These are phyloP conservation scores for Zangia roseola DNA, from an alignment of 768 basidiomycete species.

Conservation along the genomic window DNA sequence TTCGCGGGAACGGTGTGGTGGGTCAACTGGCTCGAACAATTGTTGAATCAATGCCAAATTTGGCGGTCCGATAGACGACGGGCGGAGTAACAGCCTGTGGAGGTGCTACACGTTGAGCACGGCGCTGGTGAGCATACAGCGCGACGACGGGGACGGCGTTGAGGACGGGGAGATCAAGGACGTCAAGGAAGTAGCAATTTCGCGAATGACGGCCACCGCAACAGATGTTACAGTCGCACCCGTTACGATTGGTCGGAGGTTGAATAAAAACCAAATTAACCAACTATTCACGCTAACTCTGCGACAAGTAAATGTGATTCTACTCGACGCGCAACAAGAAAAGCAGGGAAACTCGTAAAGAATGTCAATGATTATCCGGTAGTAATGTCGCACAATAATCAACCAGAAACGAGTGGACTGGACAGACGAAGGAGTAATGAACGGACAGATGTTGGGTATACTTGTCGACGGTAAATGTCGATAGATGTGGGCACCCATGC, in stretches of 20 bases:
- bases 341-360: conserved; percentile 30
- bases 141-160: background rate
- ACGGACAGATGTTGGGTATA: conserved; percentile 35
- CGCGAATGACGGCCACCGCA: conserved; percentile 5
- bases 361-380: conserved; percentile 39
- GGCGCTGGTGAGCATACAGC: conserved; percentile 10
- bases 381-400: conserved; percentile 35
- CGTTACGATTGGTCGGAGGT: conserved; percentile 27
- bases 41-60: conserved; percentile 18
- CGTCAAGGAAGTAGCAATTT: background rate
- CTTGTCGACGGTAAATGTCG: conserved; percentile 26
- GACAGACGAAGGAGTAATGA: conserved; percentile 38
- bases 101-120: conserved; percentile 11
- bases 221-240: conserved; percentile 10
- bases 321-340: conserved; percentile 28
- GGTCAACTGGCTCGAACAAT: conserved; percentile 1
- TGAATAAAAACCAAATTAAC: conserved; percentile 19
- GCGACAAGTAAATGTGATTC: conserved; percentile 18
- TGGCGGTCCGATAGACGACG: conserved; percentile 10
- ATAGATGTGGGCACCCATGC: conserved; percentile 21
- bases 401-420: conserved; percentile 31
- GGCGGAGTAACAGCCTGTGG: background rate
- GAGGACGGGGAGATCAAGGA: conserved; percentile 10
- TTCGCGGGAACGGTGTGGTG: conserved; percentile 1
- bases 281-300: conserved; percentile 8